phyloP scores from a whole-genome alignment of 208 protist species.

The Eutreptiella sp. region DNA sequence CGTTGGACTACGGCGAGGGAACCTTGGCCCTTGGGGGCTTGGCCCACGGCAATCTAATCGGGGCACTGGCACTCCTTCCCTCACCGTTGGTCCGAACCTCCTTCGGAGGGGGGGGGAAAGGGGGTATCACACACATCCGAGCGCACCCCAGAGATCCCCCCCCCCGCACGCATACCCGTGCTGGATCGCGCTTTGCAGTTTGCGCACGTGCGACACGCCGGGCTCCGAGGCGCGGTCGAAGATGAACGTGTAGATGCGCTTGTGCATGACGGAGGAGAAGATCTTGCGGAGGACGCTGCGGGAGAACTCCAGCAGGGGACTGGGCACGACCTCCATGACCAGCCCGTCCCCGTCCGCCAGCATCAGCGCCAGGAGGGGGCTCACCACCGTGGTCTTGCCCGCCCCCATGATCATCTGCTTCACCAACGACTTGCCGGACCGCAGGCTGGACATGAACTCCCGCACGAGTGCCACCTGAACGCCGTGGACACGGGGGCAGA shows the following conservation, averaged over 20 bases:
- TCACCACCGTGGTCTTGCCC: conserved; percentile 36
- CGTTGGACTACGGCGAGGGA: too few relatives aligned
- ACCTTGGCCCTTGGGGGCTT: too few relatives aligned
- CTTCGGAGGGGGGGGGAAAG: too few relatives aligned
- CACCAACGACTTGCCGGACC: conserved; percentile 6
- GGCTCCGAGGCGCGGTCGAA: conserved; percentile 29
- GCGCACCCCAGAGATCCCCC: too few relatives aligned
- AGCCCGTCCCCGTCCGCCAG: conserved; percentile 27
- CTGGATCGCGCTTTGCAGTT: too few relatives aligned
- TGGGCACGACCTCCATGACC: conserved; percentile 33
- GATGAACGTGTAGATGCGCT: conserved; percentile 33
- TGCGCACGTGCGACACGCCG: too few relatives aligned
- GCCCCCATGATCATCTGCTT: conserved; percentile 41
- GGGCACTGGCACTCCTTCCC: too few relatives aligned
- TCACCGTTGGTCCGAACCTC: too few relatives aligned
- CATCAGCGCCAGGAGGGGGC: conserved; percentile 28
- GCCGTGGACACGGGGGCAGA: too few relatives aligned
- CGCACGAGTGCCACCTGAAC: conserved; percentile 25
- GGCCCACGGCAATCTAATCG: too few relatives aligned
- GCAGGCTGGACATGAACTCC: not conserved
- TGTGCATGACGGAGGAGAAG: conserved; percentile 23
- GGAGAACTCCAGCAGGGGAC: conserved; percentile 37
- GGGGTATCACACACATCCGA: too few relatives aligned
- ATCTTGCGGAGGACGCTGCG: conserved; percentile 20
- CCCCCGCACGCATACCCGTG: too few relatives aligned